Base-by-base conservation (phyloP, 257 asterid genomes). In the Echites panduratus region DNA sequence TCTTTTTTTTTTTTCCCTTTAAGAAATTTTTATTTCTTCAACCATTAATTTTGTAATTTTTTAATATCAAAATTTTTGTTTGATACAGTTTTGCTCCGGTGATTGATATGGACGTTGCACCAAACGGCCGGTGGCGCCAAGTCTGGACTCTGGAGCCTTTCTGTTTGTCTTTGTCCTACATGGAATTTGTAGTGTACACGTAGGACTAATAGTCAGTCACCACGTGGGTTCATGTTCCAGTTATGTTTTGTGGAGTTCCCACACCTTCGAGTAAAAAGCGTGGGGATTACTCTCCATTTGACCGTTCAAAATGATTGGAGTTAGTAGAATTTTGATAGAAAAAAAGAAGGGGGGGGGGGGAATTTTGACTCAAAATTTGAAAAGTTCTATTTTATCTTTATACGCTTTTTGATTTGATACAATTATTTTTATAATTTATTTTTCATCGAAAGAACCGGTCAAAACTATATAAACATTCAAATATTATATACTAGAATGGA, bases 71-170 rank as follows among this genome's bases (percentile, higher is more conserved):
- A 19, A 32, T 12, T 38, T 66, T 57, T 50, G 63, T 81, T 75
- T 44, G 78, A 5, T 66, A 47, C 26, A 54, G 44, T 56, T 12
- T 5, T 57, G 82, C 74, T 84, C 68, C 62, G 69, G 73, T 73
- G 80, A 75, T 27, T 70, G 96, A 89, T 64, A 75, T 68, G 2
- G 91, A 87, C 90, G 76, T 83, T 32, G 73, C 32, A 84, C 82
- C 91, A 1, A 83, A 81, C 84, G 63, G 78, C 49, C 62, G 49
- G 69, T 78, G 83, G 86, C 86, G 85, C 87, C 69, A 63, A 22
- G 26, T 43, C 9, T 45, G 50, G 43, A 35, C 44, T 16, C 5
- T 49, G 4, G 45, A 41, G 45, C 20, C 27, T 69, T 66, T 54
- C 68, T 53, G 58, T 66, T 66, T 74, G 10, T 47, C 66, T 53